These are phyloP conservation scores for Penicillium hesseltinei DNA, from an alignment of 2,329 filamentous ascomycete genomes.

Conservation along the genomic window DNA sequence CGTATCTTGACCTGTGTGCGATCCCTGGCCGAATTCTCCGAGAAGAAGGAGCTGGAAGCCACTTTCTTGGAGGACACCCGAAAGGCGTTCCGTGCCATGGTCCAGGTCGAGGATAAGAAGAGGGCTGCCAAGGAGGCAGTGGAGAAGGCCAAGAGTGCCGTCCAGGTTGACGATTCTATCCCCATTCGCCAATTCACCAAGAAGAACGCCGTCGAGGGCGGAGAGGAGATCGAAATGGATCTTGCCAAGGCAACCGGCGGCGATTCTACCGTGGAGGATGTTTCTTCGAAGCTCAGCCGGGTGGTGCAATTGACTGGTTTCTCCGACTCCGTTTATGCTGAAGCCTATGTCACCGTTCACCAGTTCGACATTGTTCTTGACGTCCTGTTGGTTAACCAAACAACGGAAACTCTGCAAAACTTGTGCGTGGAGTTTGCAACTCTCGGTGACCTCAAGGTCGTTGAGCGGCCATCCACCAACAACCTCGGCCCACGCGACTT, in stretches of 20 bases:
- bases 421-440: constrained; percentile 98
- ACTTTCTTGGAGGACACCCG: constrained; percentile 94
- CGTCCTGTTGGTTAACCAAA: constrained; percentile 95
- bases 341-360: constrained; percentile 97
- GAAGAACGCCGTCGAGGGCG: constrained; percentile 78
- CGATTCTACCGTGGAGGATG: constrained; percentile 77
- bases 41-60: constrained; percentile 85
- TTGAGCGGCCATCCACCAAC: constrained; percentile 93
- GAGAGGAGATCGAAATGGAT: constrained; percentile 84
- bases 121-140: constrained; percentile 89
- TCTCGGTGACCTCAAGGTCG: constrained; percentile 93
- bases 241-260: constrained; percentile 92
- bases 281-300: constrained; percentile 89
- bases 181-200: constrained; percentile 89
- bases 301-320: constrained; percentile 98
- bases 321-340: constrained; percentile 97
- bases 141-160: constrained; percentile 87
- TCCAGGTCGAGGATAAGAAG: constrained; percentile 96
- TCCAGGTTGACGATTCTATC: constrained; percentile 94
- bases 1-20: constrained; percentile 97
- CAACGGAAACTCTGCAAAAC: constrained; percentile 92
- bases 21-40: constrained; percentile 81
- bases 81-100: constrained; percentile 95
- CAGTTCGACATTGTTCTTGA: constrained; percentile 98
- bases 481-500: constrained; percentile 95